Evolutionary conservation across 2,329 filamentous ascomycete genomes (phyloP).

Genomic region (Zasmidium cellare): DNA sequence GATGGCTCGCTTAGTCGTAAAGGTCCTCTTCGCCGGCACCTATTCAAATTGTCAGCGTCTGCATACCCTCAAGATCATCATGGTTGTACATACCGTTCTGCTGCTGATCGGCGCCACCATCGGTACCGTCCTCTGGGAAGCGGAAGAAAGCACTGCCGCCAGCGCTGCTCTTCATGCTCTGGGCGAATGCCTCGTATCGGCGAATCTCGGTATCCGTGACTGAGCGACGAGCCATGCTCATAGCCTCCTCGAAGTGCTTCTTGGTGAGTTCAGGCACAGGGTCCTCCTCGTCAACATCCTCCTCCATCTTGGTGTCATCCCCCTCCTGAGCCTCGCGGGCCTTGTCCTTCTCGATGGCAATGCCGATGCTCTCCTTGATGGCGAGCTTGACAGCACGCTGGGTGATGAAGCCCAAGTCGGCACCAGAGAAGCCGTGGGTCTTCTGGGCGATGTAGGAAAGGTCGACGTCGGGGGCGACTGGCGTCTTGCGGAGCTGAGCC

Average conservation of each 20-base stretch:
- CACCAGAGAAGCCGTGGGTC: slow-evolving; percentile 99
- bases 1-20: slow-evolving; percentile 68
- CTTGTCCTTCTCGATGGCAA: slow-evolving; percentile 88
- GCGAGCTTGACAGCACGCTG: slow-evolving; percentile 99
- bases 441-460: slow-evolving; percentile 90
- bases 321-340: slow-evolving; percentile 70
- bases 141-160: slow-evolving; percentile 92
- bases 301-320: slow-evolving; percentile 79
- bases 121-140: slow-evolving; percentile 68
- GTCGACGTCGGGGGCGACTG: slow-evolving; percentile 83
- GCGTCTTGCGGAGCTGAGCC: slow-evolving; percentile 98
- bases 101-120: slow-evolving; percentile 40
- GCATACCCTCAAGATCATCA: slow-evolving; percentile 23
- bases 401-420: slow-evolving; percentile 97
- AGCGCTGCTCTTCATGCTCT: slow-evolving; percentile 98
- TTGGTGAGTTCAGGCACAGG: slow-evolving; percentile 94
- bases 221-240: slow-evolving; percentile 89
- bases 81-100: slow-evolving; percentile 36
- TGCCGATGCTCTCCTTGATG: slow-evolving; percentile 92
- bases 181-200: slow-evolving; percentile 95
- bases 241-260: slow-evolving; percentile 97
- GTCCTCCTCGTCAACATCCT: slow-evolving; percentile 74
- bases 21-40: slow-evolving; percentile 95
- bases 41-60: slow-evolving; percentile 47
- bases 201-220: slow-evolving; percentile 97